Conservation (phyloP, 495 filamentous ascomycete genomes). For the Aspergillus affinis region DNA sequence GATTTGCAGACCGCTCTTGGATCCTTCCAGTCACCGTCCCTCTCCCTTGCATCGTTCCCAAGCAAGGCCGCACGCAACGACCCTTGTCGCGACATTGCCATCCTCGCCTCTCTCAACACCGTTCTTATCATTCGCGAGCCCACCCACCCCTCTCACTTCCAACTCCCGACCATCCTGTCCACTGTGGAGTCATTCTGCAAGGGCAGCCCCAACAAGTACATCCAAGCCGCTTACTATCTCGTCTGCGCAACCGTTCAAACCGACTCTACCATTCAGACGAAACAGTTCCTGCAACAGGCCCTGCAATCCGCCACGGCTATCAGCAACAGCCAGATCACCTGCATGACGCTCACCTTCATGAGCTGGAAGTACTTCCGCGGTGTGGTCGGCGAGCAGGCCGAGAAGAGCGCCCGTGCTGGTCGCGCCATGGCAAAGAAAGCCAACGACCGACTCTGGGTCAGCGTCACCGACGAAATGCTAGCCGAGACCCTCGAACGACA, state of each 20-base stretch:
- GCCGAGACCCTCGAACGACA: conserved; percentile 71
- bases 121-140: conserved; percentile 77
- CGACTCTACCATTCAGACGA: conserved; percentile 67
- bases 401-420: conserved; percentile 80
- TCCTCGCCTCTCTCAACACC: conserved; percentile 78
- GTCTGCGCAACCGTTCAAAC: conserved; percentile 66
- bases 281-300: conserved; percentile 69
- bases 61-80: conserved; percentile 48
- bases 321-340: conserved; percentile 69
- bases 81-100: conserved; percentile 66
- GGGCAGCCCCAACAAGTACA: conserved; percentile 66
- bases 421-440: conserved; percentile 71
- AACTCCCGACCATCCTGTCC: conserved; percentile 54
- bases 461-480: conserved; percentile 78
- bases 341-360: conserved; percentile 84
- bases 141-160: conserved; percentile 46
- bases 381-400: conserved; percentile 84
- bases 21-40: conserved; percentile 60
- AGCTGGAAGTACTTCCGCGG: conserved; percentile 79
- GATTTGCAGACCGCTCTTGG: conserved; percentile 62
- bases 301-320: conserved; percentile 56
- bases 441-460: conserved; percentile 79
- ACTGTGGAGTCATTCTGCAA: conserved; percentile 66
- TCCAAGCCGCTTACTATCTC: conserved; percentile 76
- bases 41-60: conserved; percentile 50